phyloP scores from a whole-genome alignment of 164 flowering plant genomes.

The Vitis rupestris region DNA sequence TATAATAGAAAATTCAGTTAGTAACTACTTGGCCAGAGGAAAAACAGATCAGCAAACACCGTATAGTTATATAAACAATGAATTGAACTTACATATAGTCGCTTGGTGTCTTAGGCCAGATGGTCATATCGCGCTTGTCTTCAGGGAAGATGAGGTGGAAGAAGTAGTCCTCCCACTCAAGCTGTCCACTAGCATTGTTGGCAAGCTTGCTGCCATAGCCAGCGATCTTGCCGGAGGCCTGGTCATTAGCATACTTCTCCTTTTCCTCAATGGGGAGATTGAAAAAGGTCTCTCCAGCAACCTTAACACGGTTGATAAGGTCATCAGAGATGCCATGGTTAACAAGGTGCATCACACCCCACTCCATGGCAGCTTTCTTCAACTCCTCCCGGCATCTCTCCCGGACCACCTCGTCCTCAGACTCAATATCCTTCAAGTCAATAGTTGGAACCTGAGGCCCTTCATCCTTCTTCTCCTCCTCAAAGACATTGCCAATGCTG shows the following conservation, averaged over 20 bases:
- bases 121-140: constrained; percentile 66
- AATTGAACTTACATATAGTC: constrained; percentile 64
- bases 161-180: constrained; percentile 98
- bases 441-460: constrained; percentile 82
- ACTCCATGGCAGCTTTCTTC: constrained; percentile 64
- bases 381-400: constrained; percentile 47
- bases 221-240: constrained; percentile 65
- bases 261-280: constrained; percentile 75
- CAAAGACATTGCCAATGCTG: constrained; percentile 65
- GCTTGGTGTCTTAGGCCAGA: constrained; percentile 76
- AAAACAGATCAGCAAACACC: neutral
- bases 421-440: constrained; percentile 48
- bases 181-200: constrained; percentile 70
- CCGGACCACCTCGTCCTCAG: constrained; percentile 41
- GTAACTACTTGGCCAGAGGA: too few species aligned
- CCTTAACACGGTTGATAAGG: constrained; percentile 52
- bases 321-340: constrained; percentile 83
- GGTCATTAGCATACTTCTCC: constrained; percentile 84
- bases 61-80: neutral
- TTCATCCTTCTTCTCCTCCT: constrained; percentile 55
- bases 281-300: constrained; percentile 67
- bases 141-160: constrained; percentile 79
- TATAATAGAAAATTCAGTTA: neutral
- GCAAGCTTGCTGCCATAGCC: constrained; percentile 97
- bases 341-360: constrained; percentile 85